Evolutionary conservation across 352 stramenopile genomes (phyloP).

Genomic region (Hyaloperonospora arabidopsidis): DNA sequence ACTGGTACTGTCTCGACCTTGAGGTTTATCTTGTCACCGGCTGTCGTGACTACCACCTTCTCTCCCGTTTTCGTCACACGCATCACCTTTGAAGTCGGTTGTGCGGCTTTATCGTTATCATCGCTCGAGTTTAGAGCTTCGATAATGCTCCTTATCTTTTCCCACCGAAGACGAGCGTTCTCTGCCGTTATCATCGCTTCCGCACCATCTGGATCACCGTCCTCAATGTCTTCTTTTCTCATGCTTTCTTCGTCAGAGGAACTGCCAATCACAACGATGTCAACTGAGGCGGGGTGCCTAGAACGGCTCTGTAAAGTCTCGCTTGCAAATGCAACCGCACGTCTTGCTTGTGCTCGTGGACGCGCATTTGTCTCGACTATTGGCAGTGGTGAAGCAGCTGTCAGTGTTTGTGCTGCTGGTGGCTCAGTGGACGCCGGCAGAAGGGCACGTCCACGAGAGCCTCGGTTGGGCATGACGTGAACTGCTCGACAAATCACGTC

Average conservation of each 20-base stretch:
- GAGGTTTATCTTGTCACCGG: conserved; percentile 1
- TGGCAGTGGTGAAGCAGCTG: neutral
- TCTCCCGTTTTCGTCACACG: conserved; percentile 2
- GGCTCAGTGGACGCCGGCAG: neutral
- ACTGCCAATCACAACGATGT: conserved; percentile 22
- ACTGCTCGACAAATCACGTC: conserved; percentile 33
- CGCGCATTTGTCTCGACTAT: conserved; percentile 3
- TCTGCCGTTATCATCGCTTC: conserved; percentile 13
- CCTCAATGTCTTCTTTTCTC: conserved; percentile 1
- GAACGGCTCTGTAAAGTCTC: conserved; percentile 3
- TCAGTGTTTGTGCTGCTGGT: conserved; percentile 1
- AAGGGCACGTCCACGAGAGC: conserved; percentile 5
- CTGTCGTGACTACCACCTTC: conserved; percentile 1
- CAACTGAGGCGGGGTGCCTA: neutral
- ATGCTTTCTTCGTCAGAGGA: conserved; percentile 22
- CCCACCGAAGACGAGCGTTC: conserved; percentile 9
- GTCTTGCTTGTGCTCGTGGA: conserved; percentile 8
- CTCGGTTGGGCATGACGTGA: conserved; percentile 33
- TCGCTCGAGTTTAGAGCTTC: conserved; percentile 11
- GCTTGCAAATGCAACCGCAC: conserved; percentile 21
- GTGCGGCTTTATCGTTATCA: conserved; percentile 14
- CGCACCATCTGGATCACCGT: conserved; percentile 6
- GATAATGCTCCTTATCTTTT: conserved; percentile 12
- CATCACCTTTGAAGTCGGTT: conserved; percentile 1
- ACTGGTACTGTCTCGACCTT: conserved; percentile 16